These are phyloP conservation scores for Fusarium tanahbumbuense DNA, from an alignment of 2,329 filamentous ascomycete genomes.

Conservation along the genomic window DNA sequence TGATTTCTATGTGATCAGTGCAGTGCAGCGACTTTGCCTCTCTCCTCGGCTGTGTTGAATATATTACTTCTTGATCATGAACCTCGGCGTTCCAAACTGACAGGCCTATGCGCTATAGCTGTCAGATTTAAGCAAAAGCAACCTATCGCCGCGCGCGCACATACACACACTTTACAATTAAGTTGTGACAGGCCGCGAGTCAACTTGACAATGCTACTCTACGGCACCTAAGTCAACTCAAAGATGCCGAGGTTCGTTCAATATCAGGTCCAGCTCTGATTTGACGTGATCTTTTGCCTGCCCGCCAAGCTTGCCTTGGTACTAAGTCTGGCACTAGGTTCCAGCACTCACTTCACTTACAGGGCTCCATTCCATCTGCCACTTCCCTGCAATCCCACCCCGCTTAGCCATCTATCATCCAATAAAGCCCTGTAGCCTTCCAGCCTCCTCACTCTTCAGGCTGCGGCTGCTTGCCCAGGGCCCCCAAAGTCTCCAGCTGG, in stretches of 20 bases:
- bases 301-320: neutral
- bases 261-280: neutral
- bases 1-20: neutral
- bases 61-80: slow-evolving; percentile 4
- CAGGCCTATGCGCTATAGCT: slow-evolving; percentile 1
- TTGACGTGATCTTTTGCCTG: neutral
- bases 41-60: slow-evolving; percentile 9
- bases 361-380: slow-evolving; percentile 8
- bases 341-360: neutral
- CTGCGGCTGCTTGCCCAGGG: neutral
- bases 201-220: slow-evolving; percentile 4
- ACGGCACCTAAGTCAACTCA: neutral
- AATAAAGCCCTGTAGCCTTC: neutral
- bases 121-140: neutral
- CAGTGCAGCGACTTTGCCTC: neutral
- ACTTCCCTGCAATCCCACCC: slow-evolving; percentile 15
- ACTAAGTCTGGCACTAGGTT: neutral
- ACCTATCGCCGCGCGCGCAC: neutral
- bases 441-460: slow-evolving; percentile 1
- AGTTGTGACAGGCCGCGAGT: slow-evolving; percentile 6
- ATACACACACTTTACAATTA: neutral
- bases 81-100: slow-evolving; percentile 9
- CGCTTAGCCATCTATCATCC: slow-evolving; percentile 6
- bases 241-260: slow-evolving; percentile 21
- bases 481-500: neutral